Evolutionary conservation across 139 green algal species (phyloP).

Genomic region (Ulvella scutata): DNA sequence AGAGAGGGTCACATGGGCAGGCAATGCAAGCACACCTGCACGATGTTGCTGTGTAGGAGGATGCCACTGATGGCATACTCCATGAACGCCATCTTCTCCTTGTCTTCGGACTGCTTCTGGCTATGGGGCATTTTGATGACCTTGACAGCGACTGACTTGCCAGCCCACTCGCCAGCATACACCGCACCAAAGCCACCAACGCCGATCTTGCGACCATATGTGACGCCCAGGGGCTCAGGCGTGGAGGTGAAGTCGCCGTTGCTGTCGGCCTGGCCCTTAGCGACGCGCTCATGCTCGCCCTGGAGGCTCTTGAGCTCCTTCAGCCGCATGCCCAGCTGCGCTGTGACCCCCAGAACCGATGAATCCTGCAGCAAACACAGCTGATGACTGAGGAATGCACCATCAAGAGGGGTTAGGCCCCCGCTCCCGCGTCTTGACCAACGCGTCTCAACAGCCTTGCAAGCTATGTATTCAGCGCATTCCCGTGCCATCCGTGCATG

Average conservation of each 20-base stretch:
- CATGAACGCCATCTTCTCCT: conserved; percentile 3
- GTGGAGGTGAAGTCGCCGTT: neutral
- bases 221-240: neutral
- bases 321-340: neutral
- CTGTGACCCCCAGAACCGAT: neutral
- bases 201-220: conserved; percentile 10
- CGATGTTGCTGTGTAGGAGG: neutral
- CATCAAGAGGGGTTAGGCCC: no score
- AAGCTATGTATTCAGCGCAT: no score
- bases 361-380: no score
- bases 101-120: neutral
- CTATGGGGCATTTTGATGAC: neutral
- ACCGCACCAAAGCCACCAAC: conserved; percentile 23
- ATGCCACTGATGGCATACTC: neutral
- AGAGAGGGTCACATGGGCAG: no score
- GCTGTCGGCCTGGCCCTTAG: neutral
- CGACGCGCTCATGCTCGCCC: neutral
- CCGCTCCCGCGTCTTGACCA: no score
- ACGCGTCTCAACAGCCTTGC: no score
- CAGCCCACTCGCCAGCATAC: conserved; percentile 22
- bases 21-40: no score
- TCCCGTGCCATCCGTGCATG: no score
- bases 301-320: conserved; percentile 2
- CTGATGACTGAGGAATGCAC: no score
- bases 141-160: conserved; percentile 19